phyloP scores from a whole-genome alignment of 2,329 filamentous ascomycete species.

The Cryphonectria naterciae region DNA sequence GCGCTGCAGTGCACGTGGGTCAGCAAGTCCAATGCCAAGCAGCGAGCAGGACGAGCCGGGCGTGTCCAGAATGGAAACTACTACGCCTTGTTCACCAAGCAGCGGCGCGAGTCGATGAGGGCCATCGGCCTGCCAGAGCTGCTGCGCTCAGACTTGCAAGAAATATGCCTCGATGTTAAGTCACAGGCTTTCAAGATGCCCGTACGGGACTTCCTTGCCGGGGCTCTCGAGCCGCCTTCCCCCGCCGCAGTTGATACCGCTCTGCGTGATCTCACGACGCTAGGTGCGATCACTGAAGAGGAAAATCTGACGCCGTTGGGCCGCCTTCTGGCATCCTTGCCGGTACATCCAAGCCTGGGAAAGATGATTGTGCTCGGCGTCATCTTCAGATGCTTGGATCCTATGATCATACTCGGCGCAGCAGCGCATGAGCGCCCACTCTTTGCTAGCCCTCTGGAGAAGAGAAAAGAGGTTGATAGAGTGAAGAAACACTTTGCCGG shows the following conservation, averaged over 20 bases:
- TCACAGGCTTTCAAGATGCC: conserved; percentile 42
- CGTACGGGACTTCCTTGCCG: conserved; percentile 45
- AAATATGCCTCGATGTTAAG: conserved; percentile 48
- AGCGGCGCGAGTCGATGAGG: conserved; percentile 34
- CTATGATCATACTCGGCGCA: conserved; percentile 48
- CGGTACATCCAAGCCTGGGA: conserved; percentile 48
- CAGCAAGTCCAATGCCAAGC: conserved; percentile 50
- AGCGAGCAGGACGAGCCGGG: conserved; percentile 55
- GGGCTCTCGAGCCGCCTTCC: conserved; percentile 50
- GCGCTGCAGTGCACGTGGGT: conserved; percentile 48
- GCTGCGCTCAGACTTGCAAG: conserved; percentile 47
- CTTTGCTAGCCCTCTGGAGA: conserved; percentile 2
- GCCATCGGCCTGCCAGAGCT: conserved; percentile 44
- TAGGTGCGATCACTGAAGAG: conserved; percentile 47
- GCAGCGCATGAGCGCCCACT: conserved; percentile 19
- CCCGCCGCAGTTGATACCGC: conserved; percentile 42
- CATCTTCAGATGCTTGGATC: conserved; percentile 56
- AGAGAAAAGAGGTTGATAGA: neutral
- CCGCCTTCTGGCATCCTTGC: conserved; percentile 34
- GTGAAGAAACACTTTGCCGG: neutral
- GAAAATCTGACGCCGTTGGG: conserved; percentile 51
- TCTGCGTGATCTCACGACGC: conserved; percentile 42
- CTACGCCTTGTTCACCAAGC: conserved; percentile 48
- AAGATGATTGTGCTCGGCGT: conserved; percentile 56
- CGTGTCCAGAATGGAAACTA: conserved; percentile 53